Conservation (phyloP, 345 rosid genomes). For the Citrus reticulata region DNA sequence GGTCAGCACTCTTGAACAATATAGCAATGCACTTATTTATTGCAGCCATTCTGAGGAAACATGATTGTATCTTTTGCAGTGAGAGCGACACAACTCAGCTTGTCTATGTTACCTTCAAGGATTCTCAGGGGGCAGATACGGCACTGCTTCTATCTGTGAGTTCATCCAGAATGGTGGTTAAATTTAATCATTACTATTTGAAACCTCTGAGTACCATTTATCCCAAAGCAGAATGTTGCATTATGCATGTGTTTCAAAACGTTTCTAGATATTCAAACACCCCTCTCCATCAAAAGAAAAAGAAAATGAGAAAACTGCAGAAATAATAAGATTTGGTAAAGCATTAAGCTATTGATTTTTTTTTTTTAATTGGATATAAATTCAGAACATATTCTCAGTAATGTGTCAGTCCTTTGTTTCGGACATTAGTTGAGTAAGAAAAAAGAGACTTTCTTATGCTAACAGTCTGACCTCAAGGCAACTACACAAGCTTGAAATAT, state of each 20-base stretch:
- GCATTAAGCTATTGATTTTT: background rate
- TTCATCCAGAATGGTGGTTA: background rate
- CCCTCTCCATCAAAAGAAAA: background rate
- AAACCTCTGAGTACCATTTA: background rate
- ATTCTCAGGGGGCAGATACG: constrained; percentile 42
- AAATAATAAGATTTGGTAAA: background rate
- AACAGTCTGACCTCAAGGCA: background rate
- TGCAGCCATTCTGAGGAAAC: background rate
- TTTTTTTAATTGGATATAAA: background rate
- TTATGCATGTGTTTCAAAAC: background rate
- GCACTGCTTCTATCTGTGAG: constrained; percentile 52
- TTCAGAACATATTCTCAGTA: background rate
- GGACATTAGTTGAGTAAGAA: too few species aligned
- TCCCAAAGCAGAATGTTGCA: background rate
- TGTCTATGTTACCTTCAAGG: constrained; percentile 44
- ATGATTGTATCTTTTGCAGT: constrained; percentile 16
- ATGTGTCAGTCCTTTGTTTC: background rate
- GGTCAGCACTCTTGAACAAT: constrained; percentile 18
- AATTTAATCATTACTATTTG: background rate
- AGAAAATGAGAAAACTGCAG: too few species aligned
- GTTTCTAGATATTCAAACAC: background rate
- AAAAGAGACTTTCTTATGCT: background rate
- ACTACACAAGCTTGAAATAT: background rate
- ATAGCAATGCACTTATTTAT: background rate
- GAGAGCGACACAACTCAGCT: constrained; percentile 36